Evolutionary conservation across 352 stramenopile genomes (phyloP), one percentile per base, ranked within the genome.

Genomic region (Globisporangium rhizosaccharum): DNA sequence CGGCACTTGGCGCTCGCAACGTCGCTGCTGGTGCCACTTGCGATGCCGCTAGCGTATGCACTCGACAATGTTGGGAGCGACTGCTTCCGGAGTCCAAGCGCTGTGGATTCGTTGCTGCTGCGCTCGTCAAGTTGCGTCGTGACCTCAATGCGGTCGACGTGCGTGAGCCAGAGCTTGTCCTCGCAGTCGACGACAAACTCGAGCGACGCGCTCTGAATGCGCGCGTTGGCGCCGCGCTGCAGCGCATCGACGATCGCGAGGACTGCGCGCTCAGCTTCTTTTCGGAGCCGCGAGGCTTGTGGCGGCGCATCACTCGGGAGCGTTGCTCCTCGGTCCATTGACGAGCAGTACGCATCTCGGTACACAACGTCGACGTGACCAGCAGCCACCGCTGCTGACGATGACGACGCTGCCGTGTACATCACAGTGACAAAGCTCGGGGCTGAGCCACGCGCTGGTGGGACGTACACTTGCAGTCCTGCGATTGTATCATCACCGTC

Each of bases 31-130:
- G 6, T 50, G 23, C 14, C 20, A 36, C 45, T 53, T 20, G 41
- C 33, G 42, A 10, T 42, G 45, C 62, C 45, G 28, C 66, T 57
- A 7, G 56, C 28, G 33, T 37, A 7, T 5, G 33, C 33, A 11
- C 3, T 5, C 47, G 67, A 53, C 1, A 92, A 56, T 39, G 72
- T 79, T 5, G 82, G 79, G 3, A 92, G 57, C 28, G 74, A 85
- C n/a, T 61, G 66, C 18, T 65, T 33, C 44, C 30, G 60, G 17
- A 18, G 2, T 3, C 50, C 55, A 18, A 62, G 36, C 28, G 17
- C 37, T 4, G 36, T 1, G 12, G 36, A 0, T 11, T 52, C 33
- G 26, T 17, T 61, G 26, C 14, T 26, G 53, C 18, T 50, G 53
- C 53, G 51, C 42, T 14, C 44, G 3, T 49, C 28, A 20, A 10